These are phyloP conservation scores for Xylogone sp. DNA, from an alignment of 2,329 filamentous ascomycete species.

Conservation along the genomic window DNA sequence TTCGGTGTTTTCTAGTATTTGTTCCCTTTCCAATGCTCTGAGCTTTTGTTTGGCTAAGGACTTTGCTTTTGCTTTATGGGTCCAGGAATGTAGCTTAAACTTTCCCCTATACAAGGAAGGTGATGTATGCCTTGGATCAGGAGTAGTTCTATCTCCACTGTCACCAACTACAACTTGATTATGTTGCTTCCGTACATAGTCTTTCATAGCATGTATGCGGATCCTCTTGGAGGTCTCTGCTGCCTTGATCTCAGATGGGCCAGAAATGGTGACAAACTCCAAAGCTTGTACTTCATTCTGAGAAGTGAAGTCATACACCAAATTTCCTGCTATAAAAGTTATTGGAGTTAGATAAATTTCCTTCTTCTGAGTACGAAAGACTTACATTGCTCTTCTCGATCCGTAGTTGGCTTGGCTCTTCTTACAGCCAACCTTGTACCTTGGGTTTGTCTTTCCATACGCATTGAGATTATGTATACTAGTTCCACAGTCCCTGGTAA, in stretches of 20 bases:
- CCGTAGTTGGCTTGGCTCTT: too few relatives aligned
- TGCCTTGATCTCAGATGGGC: slow-evolving; percentile 1
- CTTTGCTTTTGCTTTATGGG: slow-evolving; percentile 10
- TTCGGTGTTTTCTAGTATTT: neutral
- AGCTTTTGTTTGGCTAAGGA: neutral
- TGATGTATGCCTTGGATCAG: neutral
- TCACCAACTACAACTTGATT: slow-evolving; percentile 4
- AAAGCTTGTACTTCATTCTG: neutral
- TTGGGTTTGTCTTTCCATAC: too few relatives aligned
- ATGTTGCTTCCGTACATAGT: slow-evolving; percentile 13
- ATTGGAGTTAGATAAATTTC: neutral
- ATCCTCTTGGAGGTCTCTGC: slow-evolving; percentile 9
- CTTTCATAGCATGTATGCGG: slow-evolving; percentile 13
- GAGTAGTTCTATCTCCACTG: neutral
- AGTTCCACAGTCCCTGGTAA: too few relatives aligned
- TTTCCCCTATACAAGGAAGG: slow-evolving; percentile 10
- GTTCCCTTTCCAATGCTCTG: neutral
- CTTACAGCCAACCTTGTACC: too few relatives aligned
- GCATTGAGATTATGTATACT: too few relatives aligned
- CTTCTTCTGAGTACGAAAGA: neutral
- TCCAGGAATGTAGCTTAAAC: slow-evolving; percentile 13
- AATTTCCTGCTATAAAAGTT: neutral
- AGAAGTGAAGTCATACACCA: too few relatives aligned
- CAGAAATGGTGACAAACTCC: slow-evolving; percentile 13
- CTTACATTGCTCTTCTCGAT: too few relatives aligned